A percentile compares a stretch with the other conserved stretches of the same genome.
Evolutionary conservation across 2,329 filamentous ascomycete species (phyloP).

Genomic region (Septoria petroselini): DNA sequence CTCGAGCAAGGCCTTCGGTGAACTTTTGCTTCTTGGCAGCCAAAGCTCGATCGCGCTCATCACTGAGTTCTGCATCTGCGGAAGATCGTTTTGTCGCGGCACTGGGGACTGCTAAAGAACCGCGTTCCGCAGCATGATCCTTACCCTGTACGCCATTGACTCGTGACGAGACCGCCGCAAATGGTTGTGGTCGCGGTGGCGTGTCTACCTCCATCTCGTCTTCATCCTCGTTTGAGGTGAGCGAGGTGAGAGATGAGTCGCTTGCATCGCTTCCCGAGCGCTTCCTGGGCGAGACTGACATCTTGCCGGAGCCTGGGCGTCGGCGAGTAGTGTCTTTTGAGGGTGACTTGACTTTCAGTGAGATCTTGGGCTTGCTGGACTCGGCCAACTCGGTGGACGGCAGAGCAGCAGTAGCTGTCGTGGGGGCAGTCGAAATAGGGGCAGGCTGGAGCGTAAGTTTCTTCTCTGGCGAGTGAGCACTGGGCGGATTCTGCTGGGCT

Average conservation of each 20-base stretch:
- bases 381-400: slow-evolving; percentile 35
- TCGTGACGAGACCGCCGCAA: slow-evolving; percentile 13
- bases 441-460: slow-evolving; percentile 22
- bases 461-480: slow-evolving; percentile 21
- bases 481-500: slow-evolving; percentile 29
- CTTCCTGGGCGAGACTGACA: slow-evolving; percentile 31
- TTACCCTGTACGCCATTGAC: slow-evolving; percentile 27
- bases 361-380: slow-evolving; percentile 31
- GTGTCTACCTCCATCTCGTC: slow-evolving; percentile 28
- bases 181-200: slow-evolving; percentile 13
- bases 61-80: slow-evolving; percentile 35
- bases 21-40: slow-evolving; percentile 38
- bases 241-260: slow-evolving; percentile 38
- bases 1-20: slow-evolving; percentile 30
- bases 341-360: slow-evolving; percentile 34
- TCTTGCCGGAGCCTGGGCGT: slow-evolving; percentile 24
- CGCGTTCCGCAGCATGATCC: slow-evolving; percentile 34
- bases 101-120: slow-evolving; percentile 30
- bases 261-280: slow-evolving; percentile 28
- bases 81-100: slow-evolving; percentile 36
- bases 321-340: slow-evolving; percentile 22
- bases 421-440: slow-evolving; percentile 6
- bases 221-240: slow-evolving; percentile 36
- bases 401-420: slow-evolving; percentile 22
- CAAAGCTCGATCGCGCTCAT: slow-evolving; percentile 31